Base-by-base conservation (phyloP, 2,329 filamentous ascomycete genomes). In the Tolypocladium sp. region DNA sequence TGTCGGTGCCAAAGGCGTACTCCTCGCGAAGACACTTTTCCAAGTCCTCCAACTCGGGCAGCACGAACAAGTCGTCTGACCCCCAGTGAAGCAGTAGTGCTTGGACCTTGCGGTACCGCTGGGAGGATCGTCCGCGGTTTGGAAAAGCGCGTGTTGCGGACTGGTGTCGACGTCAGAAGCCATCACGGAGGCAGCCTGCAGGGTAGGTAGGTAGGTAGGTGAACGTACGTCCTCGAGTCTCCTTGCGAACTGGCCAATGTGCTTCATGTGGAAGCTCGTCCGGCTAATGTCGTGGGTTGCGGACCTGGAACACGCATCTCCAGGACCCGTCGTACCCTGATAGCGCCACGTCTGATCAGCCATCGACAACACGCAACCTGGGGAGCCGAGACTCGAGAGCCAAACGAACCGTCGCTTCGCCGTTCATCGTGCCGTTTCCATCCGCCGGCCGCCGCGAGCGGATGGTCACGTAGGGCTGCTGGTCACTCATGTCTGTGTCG, bases 201-300 rank as follows among this genome's bases (percentile, higher is more conserved):
- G 13, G 37, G 56, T 22, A n/a, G n/a, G n/a, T n/a, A n/a, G n/a
- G n/a, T n/a, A 33, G 38, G 33, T 44, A 59, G 49, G 30, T 6
- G 46, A 35, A 75, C 79, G 61, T 69, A 82, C 81, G 60, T 82
- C 78, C 73, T 84, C 78, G 33, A 84, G 74, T 38, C 77, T 78
- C 65, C 77, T 75, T 25, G 81, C 81, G 65, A 84, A 84, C 59
- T 78, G 76, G 55, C 78, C 75, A 49, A 84, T 74, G 60, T 83
- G 76, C 69, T 83, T 83, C 57, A 84, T 76, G 68, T 84, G 82
- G 62, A 81, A 84, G 71, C 74, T 83, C 4, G 82, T 80, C 49
- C 82, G 79, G 65, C 81, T 82, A 53, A 78, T 81, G 66, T 84
- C 82, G 66, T 84, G 82, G 17, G 82, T 84, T 25, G 81, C 71